A percentile compares a stretch with the other conserved stretches of the same genome.
Conservation (phyloP, 768 basidiomycete genomes). For the Gloeostereum incarnatum region DNA sequence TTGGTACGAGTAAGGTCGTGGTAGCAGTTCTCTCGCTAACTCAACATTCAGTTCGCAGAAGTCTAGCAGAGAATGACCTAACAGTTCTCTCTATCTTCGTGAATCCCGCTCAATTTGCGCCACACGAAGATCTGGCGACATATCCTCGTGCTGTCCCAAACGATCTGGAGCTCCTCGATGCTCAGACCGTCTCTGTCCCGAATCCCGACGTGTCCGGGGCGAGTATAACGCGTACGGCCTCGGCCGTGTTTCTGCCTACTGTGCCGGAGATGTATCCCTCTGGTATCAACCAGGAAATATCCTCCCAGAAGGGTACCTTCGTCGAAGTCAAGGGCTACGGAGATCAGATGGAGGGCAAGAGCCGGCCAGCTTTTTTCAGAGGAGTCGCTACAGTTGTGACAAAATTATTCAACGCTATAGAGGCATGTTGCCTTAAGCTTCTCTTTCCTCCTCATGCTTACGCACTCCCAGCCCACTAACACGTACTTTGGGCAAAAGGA, state of each 20-base stretch:
- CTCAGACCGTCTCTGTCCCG: constrained; percentile 21
- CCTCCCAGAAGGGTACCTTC: constrained; percentile 78
- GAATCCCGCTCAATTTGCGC: constrained; percentile 96
- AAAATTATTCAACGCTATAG: constrained; percentile 88
- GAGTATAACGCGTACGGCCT: constrained; percentile 29
- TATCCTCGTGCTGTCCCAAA: constrained; percentile 82
- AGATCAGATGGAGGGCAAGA: constrained; percentile 87
- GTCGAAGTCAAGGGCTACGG: constrained; percentile 88
- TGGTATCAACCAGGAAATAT: constrained; percentile 72
- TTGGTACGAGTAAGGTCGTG: constrained; percentile 48
- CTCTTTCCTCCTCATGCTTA: not conserved
- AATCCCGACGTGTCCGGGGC: too few relatives aligned
- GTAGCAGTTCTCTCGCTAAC: constrained; percentile 3
- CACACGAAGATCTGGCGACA: constrained; percentile 83
- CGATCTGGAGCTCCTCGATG: constrained; percentile 59
- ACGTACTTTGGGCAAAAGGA: constrained; percentile 98
- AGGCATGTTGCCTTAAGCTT: constrained; percentile 40
- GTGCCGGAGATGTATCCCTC: constrained; percentile 89
- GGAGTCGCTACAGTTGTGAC: constrained; percentile 94
- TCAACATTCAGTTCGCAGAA: constrained; percentile 52
- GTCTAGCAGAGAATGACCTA: constrained; percentile 68
- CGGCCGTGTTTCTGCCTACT: constrained; percentile 73
- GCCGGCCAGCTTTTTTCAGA: constrained; percentile 86
- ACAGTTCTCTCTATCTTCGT: constrained; percentile 96
- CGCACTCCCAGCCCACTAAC: constrained; percentile 60